Base-by-base conservation (phyloP, 1,284 basidiomycete genomes). In the Rhodofomes roseus region DNA sequence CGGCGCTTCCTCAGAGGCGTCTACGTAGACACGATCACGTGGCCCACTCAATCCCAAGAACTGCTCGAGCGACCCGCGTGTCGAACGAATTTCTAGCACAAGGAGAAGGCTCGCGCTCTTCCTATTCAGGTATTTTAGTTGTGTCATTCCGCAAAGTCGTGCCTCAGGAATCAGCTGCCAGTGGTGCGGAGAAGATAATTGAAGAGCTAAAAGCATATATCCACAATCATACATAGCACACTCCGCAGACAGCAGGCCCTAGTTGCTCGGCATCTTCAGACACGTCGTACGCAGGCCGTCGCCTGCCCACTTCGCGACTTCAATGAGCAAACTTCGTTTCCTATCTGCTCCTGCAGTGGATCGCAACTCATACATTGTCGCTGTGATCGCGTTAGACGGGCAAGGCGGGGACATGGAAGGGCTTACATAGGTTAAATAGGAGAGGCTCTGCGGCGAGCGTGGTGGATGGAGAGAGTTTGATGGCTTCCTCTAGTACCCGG, bases 281-380 rank as follows among this genome's bases (percentile, higher is more conserved):
- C 88, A 90, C n/a, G 83, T 81, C n/a, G 85, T 83, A 64, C 81
- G 84, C 63, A 93, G 71, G 1, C 90, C 90, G 70, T 93, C 90
- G 2, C 90, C 91, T 59, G 87, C 87, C 89, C 89, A 92, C 69
- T 87, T 87, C 11, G 90, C 86, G 0, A 90, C 89, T 62, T 91
- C 85, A 25, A 90, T 66, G 40, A 93, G 75, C 31, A 93, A 75
- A 23, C 84, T 81, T 48, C 84, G 83, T 70, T 93, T 93, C 73
- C 86, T 89, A 60, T 89, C 85, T 51, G 82, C 78, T 1, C 88
- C 85, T 1, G 82, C 81, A 0, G 82, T 78, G 1, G 90, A 89
- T 23, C 85, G 85, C 43, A 93, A 79, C 67, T 93, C 90, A 66
- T 93, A 93, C 29, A 93, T 71, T 0, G 91, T 93, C 2, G 90